Evolutionary conservation across 768 basidiomycete species (phyloP), one percentile per base, ranked within the genome.

Genomic region (Russula vinacea): DNA sequence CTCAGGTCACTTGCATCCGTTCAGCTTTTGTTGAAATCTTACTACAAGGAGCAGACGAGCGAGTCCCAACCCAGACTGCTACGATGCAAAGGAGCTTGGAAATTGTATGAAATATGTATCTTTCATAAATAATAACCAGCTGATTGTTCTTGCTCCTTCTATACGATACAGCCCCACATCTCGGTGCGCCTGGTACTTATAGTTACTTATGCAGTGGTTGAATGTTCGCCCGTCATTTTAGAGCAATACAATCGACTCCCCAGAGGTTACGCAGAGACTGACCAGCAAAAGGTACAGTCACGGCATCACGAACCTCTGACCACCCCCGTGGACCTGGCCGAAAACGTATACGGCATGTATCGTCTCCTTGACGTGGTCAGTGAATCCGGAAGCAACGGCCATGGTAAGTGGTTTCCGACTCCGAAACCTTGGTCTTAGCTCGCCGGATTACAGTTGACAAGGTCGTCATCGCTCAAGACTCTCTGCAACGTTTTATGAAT

Each of bases 381-480:
- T 22, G 84, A 85, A 63, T 74, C 76, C 40, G 79, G 78, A 2
- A 82, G 77, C 42, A 78, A 80, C 7, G 82, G 83, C 0, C 73
- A 83, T 3, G 84, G 84, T 83, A 65, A 59, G 75, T 64, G 22
- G 5, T 14, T 37, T 29, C 13, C 11, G 29, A 16, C 39, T 14
- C 7, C 1, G 19, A 17, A 44, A 14, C 7, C 0, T 24, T 35
- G 6, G 24, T n/a, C n/a, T 60, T 2, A 58, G 5, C 17, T 32
- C 17, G 22, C 19, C 17, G 3, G 8, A 55, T 19, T 19, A 14
- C 62, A 84, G 85, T 85, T 50, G 83, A 85, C 65, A 87, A 87
- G 69, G 78, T 86, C 42, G 80, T 86, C 71, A 85, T 87, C 37
- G 75, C 76, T 3, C 82, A 84, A 70, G 74, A 78, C 3, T 80